Evolutionary conservation across 345 rosid species (phyloP).

Genomic region (Abelmoschus esculentus): DNA sequence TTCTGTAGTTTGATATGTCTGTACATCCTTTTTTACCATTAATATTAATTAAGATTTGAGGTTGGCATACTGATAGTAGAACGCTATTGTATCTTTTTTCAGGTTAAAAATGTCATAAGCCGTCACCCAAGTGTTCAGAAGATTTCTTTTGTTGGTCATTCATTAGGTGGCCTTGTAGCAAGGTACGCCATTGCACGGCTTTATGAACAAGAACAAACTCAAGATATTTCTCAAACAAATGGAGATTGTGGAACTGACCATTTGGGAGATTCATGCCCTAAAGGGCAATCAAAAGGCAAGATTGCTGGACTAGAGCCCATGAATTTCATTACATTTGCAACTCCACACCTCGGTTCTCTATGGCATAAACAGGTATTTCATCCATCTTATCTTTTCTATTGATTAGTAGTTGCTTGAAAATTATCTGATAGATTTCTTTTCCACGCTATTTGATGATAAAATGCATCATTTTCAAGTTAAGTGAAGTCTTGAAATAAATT

Average conservation of each 20-base stretch:
- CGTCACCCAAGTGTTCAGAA: constrained; percentile 45
- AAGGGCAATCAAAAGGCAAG: constrained; percentile 35
- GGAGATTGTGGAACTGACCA: constrained; percentile 23
- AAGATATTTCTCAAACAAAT: constrained; percentile 32
- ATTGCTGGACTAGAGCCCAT: constrained; percentile 79
- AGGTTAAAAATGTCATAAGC: constrained; percentile 58
- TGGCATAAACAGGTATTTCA: constrained; percentile 77
- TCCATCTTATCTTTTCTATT: constrained; percentile 4
- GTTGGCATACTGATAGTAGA: background rate
- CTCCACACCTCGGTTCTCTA: constrained; percentile 84
- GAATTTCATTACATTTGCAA: constrained; percentile 76
- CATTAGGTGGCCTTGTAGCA: constrained; percentile 80
- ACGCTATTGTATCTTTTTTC: constrained; percentile 22
- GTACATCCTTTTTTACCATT: background rate
- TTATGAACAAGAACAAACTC: constrained; percentile 30
- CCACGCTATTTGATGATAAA: background rate
- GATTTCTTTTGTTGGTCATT: constrained; percentile 81
- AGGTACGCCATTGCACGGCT: constrained; percentile 84
- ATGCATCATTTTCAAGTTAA: background rate
- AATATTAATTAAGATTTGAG: constrained; percentile 1
- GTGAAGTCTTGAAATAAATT: background rate
- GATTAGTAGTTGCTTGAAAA: background rate
- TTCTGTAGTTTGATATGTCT: background rate
- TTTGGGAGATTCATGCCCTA: constrained; percentile 16
- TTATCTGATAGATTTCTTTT: constrained; percentile 1